Base-by-base conservation (phyloP, 352 stramenopile species). In the Phytophthora ohioensis region DNA sequence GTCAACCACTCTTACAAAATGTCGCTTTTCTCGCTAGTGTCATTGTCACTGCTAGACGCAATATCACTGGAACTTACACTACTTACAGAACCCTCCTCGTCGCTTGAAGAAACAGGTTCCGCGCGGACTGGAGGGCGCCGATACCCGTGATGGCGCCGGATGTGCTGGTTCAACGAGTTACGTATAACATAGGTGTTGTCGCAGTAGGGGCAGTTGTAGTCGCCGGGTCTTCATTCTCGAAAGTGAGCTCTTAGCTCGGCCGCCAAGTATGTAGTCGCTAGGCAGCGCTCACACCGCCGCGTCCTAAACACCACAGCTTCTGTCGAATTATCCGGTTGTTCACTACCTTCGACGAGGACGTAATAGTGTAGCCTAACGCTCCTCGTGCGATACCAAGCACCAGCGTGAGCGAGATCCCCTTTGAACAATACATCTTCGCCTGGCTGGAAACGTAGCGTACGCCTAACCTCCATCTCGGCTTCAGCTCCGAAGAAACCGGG, bases 141-240 rank as follows among this genome's bases (percentile, higher is more conserved):
- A 43, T 48, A 38, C 7, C 3, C 36, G 10, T 51, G 54, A 6
- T 5, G 54, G 6, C 41, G 21, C 3, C 54, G 27, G 7, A 52
- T 30, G 13, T 61, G 54, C 41, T 61, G 54, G 39, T 61, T 61
- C 30, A 61, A 41, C 5, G 39, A 52, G 39, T 61, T 52, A 0
- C 54, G 54, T 41, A 53, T 42, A 4, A 15, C 54, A 0, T 61
- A 61, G 15, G 52, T 27, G 41, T 52, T 27, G 0, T 39, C 54
- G 8, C 54, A 51, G 5, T 42, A 34, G 4, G 8, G 11, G 15
- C 54, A 61, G 6, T 46, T 15, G 34, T 64, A 21, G 12, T 47
- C 15, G 15, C 27, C 8, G 21, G 21, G 21, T 27, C 21, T 27
- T 0, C 21, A 27, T 27, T 27, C 21, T 27, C 21, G 21, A 27